Percentiles rank a stretch among this genome's conserved stretches.
Conservation (phyloP, 2,329 filamentous ascomycete genomes). For the Penicillium verrucosum region DNA sequence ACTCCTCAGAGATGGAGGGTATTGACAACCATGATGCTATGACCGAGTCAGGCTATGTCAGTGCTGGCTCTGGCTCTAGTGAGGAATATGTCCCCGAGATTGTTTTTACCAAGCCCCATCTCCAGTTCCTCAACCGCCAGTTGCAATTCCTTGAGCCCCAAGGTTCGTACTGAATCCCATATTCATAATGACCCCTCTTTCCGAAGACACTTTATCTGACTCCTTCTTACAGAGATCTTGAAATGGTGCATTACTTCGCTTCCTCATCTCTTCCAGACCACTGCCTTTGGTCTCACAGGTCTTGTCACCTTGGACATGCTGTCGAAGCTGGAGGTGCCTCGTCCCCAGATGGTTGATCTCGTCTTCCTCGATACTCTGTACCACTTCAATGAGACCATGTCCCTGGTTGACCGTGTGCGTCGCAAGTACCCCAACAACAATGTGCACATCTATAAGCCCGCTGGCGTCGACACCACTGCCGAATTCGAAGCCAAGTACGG, state of each 20-base stretch:
- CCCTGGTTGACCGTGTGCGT: conserved; percentile 70
- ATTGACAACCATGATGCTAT: conserved; percentile 52
- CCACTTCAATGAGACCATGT: conserved; percentile 75
- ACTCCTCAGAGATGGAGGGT: conserved; percentile 36
- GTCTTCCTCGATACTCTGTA: conserved; percentile 81
- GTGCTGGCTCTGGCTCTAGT: conserved; percentile 61
- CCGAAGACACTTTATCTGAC: conserved; percentile 11
- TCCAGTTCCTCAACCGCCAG: conserved; percentile 87
- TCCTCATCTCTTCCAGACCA: conserved; percentile 83
- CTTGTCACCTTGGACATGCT: conserved; percentile 75
- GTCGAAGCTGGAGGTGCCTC: conserved; percentile 49
- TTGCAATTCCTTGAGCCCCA: conserved; percentile 82
- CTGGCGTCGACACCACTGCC: conserved; percentile 65
- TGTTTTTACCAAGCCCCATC: conserved; percentile 80
- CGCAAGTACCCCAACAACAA: conserved; percentile 72
- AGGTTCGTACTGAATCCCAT: conserved; percentile 43
- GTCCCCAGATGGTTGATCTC: conserved; percentile 49
- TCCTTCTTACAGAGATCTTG: conserved; percentile 64
- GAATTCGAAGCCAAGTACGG: conserved; percentile 84
- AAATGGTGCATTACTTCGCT: conserved; percentile 89
- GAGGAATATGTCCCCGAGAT: conserved; percentile 67
- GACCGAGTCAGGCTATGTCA: conserved; percentile 81
- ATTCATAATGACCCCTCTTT: conserved; percentile 6
- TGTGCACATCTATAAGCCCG: conserved; percentile 87
- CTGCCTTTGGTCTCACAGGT: conserved; percentile 76